These are phyloP conservation scores for Geotrichum phurueaensis DNA, from an alignment of 1,139 yeast genomes.

Conservation along the genomic window DNA sequence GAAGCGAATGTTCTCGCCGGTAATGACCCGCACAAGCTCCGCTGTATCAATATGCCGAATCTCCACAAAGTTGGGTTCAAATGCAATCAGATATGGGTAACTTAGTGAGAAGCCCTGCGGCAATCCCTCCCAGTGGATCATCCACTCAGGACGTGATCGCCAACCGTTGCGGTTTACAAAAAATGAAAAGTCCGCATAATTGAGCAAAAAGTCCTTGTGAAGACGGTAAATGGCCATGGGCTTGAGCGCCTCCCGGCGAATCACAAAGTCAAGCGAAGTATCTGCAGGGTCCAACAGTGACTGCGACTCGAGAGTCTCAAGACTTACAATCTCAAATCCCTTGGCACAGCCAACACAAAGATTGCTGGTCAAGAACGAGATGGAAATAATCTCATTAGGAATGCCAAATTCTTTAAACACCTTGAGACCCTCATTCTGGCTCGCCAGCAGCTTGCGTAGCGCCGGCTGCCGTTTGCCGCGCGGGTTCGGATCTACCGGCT, in stretches of 20 bases:
- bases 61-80: constrained; percentile 86
- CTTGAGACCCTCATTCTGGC: constrained; percentile 48
- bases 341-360: constrained; percentile 93
- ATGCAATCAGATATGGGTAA: constrained; percentile 88
- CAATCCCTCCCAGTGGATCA: constrained; percentile 92
- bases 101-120: constrained; percentile 90
- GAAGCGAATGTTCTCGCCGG: constrained; percentile 82
- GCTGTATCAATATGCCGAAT: constrained; percentile 87
- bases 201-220: constrained; percentile 78
- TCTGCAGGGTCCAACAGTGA: constrained; percentile 90
- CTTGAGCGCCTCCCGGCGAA: constrained; percentile 72
- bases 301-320: constrained; percentile 72
- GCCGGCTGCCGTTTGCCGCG: constrained; percentile 39
- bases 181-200: constrained; percentile 89
- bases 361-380: constrained; percentile 81
- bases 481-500: constrained; percentile 59
- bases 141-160: constrained; percentile 92
- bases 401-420: constrained; percentile 73
- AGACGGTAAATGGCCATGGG: constrained; percentile 90
- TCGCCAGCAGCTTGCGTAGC: constrained; percentile 46
- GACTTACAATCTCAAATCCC: constrained; percentile 86
- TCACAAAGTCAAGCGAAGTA: constrained; percentile 93
- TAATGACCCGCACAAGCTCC: constrained; percentile 73
- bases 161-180: constrained; percentile 93
- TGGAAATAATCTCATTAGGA: constrained; percentile 83